Conservation (phyloP, 208 protist species). For the Zelonia costaricensis region DNA sequence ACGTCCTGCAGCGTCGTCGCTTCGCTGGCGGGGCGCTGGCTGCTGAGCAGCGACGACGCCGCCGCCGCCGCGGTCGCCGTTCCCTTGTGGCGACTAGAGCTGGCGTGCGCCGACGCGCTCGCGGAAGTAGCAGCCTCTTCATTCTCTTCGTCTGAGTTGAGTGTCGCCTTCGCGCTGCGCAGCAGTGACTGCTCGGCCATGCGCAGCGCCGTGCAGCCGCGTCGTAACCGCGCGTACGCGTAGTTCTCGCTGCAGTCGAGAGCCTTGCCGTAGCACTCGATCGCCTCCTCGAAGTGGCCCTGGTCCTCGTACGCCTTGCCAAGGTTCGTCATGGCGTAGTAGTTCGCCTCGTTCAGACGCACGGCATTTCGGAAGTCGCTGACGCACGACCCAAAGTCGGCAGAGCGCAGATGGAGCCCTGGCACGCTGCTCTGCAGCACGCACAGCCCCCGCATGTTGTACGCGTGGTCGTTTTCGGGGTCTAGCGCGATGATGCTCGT, state of each 20-base stretch:
- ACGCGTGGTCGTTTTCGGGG: slow-evolving; percentile 90
- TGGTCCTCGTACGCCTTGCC: slow-evolving; percentile 89
- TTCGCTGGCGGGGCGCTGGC: neutral
- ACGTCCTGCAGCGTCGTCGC: slow-evolving; percentile 11
- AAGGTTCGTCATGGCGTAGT: slow-evolving; percentile 91
- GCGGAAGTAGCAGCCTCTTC: neutral
- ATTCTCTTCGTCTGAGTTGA: neutral
- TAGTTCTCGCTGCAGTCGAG: slow-evolving; percentile 80
- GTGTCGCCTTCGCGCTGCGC: slow-evolving; percentile 2
- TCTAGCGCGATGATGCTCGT: slow-evolving; percentile 84
- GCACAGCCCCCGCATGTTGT: slow-evolving; percentile 91
- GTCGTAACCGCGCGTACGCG: slow-evolving; percentile 66
- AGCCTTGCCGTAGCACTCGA: slow-evolving; percentile 73
- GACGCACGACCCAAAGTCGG: slow-evolving; percentile 74
- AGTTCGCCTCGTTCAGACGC: slow-evolving; percentile 91
- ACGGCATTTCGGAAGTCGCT: slow-evolving; percentile 85
- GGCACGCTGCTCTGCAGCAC: slow-evolving; percentile 68
- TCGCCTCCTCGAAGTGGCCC: slow-evolving; percentile 64
- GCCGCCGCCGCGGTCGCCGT: neutral
- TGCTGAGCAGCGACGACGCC: neutral
- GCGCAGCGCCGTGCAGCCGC: slow-evolving; percentile 68
- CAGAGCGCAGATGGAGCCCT: slow-evolving; percentile 65
- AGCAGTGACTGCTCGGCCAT: slow-evolving; percentile 42
- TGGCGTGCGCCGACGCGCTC: neutral
- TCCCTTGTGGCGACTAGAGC: neutral